A percentile compares a stretch with the other conserved stretches of the same genome.
phyloP scores from a whole-genome alignment of 2,329 filamentous ascomycete species.

The Endoconidiophora laricicola region DNA sequence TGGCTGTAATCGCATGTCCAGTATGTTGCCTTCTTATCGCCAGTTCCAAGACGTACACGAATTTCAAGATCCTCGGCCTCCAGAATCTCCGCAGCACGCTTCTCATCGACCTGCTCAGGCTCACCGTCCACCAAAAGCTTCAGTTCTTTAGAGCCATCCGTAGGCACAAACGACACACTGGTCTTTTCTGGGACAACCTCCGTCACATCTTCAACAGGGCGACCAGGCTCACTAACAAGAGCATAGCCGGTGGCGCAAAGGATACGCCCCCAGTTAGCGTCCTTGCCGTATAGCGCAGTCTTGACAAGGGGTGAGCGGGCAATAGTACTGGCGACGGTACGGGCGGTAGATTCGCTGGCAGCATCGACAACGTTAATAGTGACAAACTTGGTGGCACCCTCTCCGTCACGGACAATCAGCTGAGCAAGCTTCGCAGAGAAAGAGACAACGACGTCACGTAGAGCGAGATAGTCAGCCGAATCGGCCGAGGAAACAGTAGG shows the following conservation, averaged over 20 bases:
- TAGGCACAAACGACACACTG: constrained; percentile 62
- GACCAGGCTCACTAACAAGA: constrained; percentile 40
- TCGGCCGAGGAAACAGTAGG: constrained; percentile 37
- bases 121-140: constrained; percentile 65
- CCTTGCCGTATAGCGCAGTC: constrained; percentile 89
- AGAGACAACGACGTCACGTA: constrained; percentile 52
- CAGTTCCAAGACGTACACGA: constrained; percentile 53
- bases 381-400: constrained; percentile 96
- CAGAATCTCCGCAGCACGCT: constrained; percentile 58
- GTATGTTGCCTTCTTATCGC: constrained; percentile 50
- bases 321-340: constrained; percentile 71
- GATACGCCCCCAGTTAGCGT: constrained; percentile 97
- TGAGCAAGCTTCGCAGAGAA: constrained; percentile 78
- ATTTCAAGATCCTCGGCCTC: constrained; percentile 68
- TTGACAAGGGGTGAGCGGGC: constrained; percentile 88
- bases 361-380: constrained; percentile 72
- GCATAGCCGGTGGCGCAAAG: constrained; percentile 85
- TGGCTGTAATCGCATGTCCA: constrained; percentile 83
- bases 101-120: constrained; percentile 64
- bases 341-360: constrained; percentile 50
- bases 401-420: constrained; percentile 86
- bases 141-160: constrained; percentile 59
- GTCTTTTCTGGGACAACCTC: constrained; percentile 54
- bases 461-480: constrained; percentile 48
- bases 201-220: constrained; percentile 39